Conservation (phyloP, 306 rosid species). For the Cercis canadensis region DNA sequence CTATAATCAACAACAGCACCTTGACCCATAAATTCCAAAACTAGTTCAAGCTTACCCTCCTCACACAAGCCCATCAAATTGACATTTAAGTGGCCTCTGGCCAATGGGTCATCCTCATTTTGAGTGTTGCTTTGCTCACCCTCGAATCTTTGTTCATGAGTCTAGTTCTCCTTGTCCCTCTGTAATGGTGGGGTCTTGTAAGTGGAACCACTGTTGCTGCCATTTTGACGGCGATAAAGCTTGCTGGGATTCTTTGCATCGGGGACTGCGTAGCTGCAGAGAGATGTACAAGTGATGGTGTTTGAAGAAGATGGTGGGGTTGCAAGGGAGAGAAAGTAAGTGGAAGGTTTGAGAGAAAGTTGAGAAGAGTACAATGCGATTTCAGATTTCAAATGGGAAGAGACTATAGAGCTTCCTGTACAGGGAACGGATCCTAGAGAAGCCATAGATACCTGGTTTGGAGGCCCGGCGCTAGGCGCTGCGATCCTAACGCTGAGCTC, state of each 20-base stretch:
- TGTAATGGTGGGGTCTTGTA: too few species aligned
- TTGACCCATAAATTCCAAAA: too few species aligned
- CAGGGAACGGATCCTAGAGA: slow-evolving; percentile 46
- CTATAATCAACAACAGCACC: too few species aligned
- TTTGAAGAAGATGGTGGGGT: slow-evolving; percentile 38
- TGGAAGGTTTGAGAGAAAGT: slow-evolving; percentile 11
- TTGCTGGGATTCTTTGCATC: slow-evolving; percentile 41
- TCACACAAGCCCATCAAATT: too few species aligned
- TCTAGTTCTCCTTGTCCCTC: too few species aligned
- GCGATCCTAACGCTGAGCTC: too few species aligned
- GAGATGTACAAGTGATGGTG: slow-evolving; percentile 25
- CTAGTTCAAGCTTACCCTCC: too few species aligned
- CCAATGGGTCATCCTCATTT: too few species aligned
- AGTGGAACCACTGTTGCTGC: slow-evolving; percentile 31
- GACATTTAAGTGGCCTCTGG: too few species aligned
- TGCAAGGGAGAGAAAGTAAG: slow-evolving; percentile 25
- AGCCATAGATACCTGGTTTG: slow-evolving; percentile 46
- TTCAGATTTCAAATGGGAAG: slow-evolving; percentile 41
- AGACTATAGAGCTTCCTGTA: slow-evolving; percentile 33
- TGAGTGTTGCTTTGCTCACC: too few species aligned
- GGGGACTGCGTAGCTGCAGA: slow-evolving; percentile 43
- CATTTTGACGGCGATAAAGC: slow-evolving; percentile 45
- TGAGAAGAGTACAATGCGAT: slow-evolving; percentile 12
- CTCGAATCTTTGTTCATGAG: too few species aligned
- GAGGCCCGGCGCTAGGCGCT: too few species aligned